These are phyloP conservation scores for Suillus discolor DNA, from an alignment of 768 basidiomycete genomes.

Conservation along the genomic window DNA sequence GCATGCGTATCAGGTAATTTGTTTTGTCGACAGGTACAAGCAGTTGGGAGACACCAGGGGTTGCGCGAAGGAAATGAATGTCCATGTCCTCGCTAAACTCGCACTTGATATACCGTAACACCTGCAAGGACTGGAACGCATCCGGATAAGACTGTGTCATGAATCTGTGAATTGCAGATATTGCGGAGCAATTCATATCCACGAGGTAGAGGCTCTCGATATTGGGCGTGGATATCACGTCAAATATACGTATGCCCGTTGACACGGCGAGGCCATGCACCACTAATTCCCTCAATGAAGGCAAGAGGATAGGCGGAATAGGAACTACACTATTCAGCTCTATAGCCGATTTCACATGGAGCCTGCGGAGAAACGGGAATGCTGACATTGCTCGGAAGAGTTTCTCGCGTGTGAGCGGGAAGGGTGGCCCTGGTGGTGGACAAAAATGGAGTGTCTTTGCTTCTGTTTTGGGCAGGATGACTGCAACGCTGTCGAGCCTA, in stretches of 20 bases:
- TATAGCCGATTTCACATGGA: slow-evolving; percentile 35
- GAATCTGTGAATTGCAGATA: slow-evolving; percentile 30
- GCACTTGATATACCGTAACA: slow-evolving; percentile 31
- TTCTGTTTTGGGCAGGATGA: slow-evolving; percentile 24
- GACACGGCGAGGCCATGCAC: slow-evolving; percentile 32
- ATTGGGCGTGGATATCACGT: slow-evolving; percentile 34
- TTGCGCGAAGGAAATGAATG: slow-evolving; percentile 31
- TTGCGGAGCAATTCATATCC: slow-evolving; percentile 30
- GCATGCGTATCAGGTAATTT: slow-evolving; percentile 32
- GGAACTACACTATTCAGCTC: slow-evolving; percentile 26
- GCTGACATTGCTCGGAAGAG: slow-evolving; percentile 22
- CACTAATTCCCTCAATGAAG: slow-evolving; percentile 30
- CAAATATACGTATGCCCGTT: slow-evolving; percentile 33
- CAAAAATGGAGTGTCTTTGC: slow-evolving; percentile 34
- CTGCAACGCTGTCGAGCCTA: slow-evolving; percentile 34
- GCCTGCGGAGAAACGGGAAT: slow-evolving; percentile 24
- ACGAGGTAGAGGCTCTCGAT: slow-evolving; percentile 34
- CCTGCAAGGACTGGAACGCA: slow-evolving; percentile 30
- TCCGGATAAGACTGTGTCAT: slow-evolving; percentile 29
- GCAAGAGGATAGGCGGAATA: slow-evolving; percentile 25
- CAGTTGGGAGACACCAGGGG: slow-evolving; percentile 34
- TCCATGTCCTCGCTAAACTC: slow-evolving; percentile 35
- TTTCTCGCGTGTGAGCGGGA: slow-evolving; percentile 27
- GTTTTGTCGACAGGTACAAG: slow-evolving; percentile 33
- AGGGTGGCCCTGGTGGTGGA: slow-evolving; percentile 35